Evolutionary conservation across 306 rosid genomes (phyloP).

Genomic region (Vicia villosa): DNA sequence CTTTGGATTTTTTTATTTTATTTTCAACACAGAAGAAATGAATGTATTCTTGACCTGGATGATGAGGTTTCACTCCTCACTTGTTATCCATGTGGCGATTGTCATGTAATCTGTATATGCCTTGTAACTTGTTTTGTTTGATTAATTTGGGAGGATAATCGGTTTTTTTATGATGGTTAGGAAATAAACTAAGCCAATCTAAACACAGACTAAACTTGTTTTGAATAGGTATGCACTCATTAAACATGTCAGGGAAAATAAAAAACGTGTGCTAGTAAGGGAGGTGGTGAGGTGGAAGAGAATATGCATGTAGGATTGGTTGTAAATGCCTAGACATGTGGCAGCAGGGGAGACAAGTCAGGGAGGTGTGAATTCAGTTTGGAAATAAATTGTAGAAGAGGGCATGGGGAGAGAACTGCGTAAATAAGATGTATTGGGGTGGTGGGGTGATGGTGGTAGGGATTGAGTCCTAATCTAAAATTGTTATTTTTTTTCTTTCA

Average conservation of each 20-base stretch:
- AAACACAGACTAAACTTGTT: conserved; percentile 1
- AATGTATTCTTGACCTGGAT: not conserved
- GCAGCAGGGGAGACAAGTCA: conserved; percentile 1
- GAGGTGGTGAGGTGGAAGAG: not conserved
- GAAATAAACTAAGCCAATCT: not conserved
- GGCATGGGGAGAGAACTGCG: not conserved
- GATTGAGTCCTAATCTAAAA: not conserved
- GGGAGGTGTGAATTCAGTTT: conserved; percentile 16
- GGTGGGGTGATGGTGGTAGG: not conserved
- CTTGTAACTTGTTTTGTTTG: not conserved
- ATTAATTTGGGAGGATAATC: conserved; percentile 17
- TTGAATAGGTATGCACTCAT: not conserved
- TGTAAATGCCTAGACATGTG: conserved; percentile 1
- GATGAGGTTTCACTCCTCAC: not conserved
- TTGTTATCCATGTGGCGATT: conserved; percentile 26
- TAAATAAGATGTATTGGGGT: not conserved
- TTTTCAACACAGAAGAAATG: not conserved
- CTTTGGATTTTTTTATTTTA: not conserved
- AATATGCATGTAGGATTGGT: not conserved
- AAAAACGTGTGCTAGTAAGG: not conserved
- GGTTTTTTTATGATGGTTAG: not conserved
- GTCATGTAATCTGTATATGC: conserved; percentile 6
- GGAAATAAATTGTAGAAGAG: not conserved
- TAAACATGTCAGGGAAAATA: conserved; percentile 4
- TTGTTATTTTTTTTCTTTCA: not conserved